A percentile compares a stretch with the other conserved stretches of the same genome.
phyloP scores from a whole-genome alignment of 2,329 filamentous ascomycete species.

The Penicillium sp. region DNA sequence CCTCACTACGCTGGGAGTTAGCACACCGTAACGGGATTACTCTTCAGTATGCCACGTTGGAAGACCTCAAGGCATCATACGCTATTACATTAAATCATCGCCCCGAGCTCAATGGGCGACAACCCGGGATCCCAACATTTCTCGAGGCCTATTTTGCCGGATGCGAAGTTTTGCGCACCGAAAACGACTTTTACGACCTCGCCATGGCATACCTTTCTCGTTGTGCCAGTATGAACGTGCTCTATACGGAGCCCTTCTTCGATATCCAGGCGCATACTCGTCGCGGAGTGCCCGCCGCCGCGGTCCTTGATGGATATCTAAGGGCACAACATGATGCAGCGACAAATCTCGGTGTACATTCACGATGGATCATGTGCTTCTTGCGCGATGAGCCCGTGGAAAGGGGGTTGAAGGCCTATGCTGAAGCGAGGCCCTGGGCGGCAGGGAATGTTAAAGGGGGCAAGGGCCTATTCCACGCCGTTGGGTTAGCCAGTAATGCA shows the following conservation, averaged over 20 bases:
- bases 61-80: conserved; percentile 37
- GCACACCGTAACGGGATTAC: conserved; percentile 41
- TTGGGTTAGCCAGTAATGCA: conserved; percentile 52
- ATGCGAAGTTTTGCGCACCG: conserved; percentile 28
- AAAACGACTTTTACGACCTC: conserved; percentile 44
- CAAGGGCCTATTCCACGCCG: conserved; percentile 46
- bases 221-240: conserved; percentile 39
- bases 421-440: conserved; percentile 39
- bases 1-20: conserved; percentile 44
- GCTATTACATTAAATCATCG: conserved; percentile 40
- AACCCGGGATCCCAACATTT: conserved; percentile 31
- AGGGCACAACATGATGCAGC: conserved; percentile 34
- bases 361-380: conserved; percentile 47
- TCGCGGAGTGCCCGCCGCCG: conserved; percentile 33
- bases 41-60: conserved; percentile 31
- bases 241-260: conserved; percentile 47
- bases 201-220: conserved; percentile 41
- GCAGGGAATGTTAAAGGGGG: conserved; percentile 22
- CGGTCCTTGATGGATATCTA: conserved; percentile 39
- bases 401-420: conserved; percentile 43
- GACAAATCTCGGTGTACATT: conserved; percentile 28
- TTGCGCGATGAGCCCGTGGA: conserved; percentile 42
- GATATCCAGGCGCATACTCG: conserved; percentile 47
- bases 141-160: conserved; percentile 34
- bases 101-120: conserved; percentile 37